Percentiles rank a stretch among this genome's conserved stretches.
Evolutionary conservation across 176 grass and related monocot species (phyloP).

Genomic region (Carex pumila): DNA sequence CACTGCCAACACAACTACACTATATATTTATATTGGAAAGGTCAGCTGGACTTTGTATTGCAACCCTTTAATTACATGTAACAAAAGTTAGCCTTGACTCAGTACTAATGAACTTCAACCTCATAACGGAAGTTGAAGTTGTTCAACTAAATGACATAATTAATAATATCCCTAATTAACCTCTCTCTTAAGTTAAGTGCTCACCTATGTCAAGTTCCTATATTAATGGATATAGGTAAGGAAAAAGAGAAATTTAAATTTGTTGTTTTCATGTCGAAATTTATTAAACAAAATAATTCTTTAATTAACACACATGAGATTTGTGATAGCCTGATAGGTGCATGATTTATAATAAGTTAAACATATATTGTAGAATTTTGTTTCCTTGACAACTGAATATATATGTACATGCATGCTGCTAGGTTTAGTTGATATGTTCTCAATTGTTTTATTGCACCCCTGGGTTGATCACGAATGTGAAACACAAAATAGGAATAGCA

Average conservation of each 20-base stretch:
- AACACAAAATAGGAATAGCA: neutral
- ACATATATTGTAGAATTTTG: neutral
- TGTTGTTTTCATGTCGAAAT: neutral
- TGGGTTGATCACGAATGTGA: neutral
- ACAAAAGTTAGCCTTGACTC: neutral
- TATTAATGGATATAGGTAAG: conserved; percentile 4
- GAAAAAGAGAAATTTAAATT: neutral
- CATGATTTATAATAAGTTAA: neutral
- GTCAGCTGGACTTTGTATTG: neutral
- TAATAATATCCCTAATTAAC: neutral
- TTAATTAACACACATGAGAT: neutral
- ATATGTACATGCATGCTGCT: neutral
- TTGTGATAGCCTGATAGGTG: neutral
- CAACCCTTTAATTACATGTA: neutral
- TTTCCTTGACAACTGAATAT: neutral
- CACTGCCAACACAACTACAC: neutral
- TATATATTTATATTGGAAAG: neutral
- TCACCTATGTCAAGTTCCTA: neutral
- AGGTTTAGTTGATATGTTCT: neutral
- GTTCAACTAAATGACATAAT: neutral
- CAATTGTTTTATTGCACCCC: neutral
- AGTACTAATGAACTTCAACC: neutral
- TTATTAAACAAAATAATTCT: neutral
- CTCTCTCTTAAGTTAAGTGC: neutral
- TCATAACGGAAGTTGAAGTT: neutral